phyloP scores from a whole-genome alignment of 2,329 filamentous ascomycete species.

The Colletotrichum gigasporum region DNA sequence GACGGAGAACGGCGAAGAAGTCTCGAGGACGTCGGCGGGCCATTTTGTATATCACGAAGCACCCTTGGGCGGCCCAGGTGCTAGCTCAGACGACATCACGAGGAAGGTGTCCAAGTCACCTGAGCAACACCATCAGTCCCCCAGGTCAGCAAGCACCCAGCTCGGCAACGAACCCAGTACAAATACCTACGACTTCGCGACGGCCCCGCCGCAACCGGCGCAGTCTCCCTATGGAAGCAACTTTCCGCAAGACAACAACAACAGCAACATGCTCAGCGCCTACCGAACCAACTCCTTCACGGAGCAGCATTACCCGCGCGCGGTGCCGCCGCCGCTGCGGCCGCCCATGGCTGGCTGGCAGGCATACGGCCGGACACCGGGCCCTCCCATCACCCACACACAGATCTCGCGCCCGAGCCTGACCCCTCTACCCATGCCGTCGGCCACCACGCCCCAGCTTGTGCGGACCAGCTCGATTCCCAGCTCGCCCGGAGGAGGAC shows the following conservation, averaged over 20 bases:
- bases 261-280: constrained; percentile 63
- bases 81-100: constrained; percentile 51
- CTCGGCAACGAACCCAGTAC: constrained; percentile 53
- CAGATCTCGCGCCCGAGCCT: constrained; percentile 56
- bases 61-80: constrained; percentile 39
- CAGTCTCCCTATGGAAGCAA: constrained; percentile 44
- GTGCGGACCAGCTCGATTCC: constrained; percentile 66
- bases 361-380: constrained; percentile 46
- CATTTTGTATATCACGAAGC: constrained; percentile 56
- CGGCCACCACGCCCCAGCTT: constrained; percentile 56
- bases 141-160: constrained; percentile 38
- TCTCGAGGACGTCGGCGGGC: constrained; percentile 58
- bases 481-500: constrained; percentile 45
- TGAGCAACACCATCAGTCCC: constrained; percentile 53
- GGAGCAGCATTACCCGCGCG: constrained; percentile 54
- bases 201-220: constrained; percentile 51
- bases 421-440: constrained; percentile 59
- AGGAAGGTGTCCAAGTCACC: constrained; percentile 53
- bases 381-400: constrained; percentile 51
- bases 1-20: constrained; percentile 59
- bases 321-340: constrained; percentile 45
- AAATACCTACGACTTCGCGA: constrained; percentile 66
- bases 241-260: constrained; percentile 55
- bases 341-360: constrained; percentile 52
- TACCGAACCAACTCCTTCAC: constrained; percentile 63